A percentile compares a stretch with the other conserved stretches of the same genome.
These are phyloP conservation scores for Symmetrospora coprosmae DNA, from an alignment of 768 basidiomycete species.

Conservation along the genomic window DNA sequence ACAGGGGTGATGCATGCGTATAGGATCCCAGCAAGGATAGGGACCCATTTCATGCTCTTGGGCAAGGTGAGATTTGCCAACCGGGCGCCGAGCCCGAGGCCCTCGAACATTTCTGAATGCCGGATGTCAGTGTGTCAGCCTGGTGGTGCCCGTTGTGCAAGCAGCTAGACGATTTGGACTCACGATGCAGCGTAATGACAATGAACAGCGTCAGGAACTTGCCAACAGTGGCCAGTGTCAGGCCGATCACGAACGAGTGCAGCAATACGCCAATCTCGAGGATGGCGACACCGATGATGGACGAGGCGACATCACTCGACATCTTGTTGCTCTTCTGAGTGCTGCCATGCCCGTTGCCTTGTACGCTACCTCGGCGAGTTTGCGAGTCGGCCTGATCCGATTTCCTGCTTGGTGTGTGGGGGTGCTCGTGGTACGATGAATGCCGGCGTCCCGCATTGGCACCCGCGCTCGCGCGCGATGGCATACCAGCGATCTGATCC, in stretches of 20 bases:
- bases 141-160: too few species aligned
- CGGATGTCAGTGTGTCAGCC: not conserved
- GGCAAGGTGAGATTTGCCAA: conserved; percentile 54
- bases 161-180: not conserved
- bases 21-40: conserved; percentile 48
- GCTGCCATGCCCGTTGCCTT: conserved; percentile 28
- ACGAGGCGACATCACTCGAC: conserved; percentile 41
- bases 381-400: not conserved
- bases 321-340: not conserved
- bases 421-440: too few species aligned
- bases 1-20: conserved; percentile 71
- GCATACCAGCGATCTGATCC: too few species aligned
- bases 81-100: conserved; percentile 78
- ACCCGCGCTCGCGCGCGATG: too few species aligned
- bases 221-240: conserved; percentile 71
- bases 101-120: conserved; percentile 56
- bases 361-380: conserved; percentile 9
- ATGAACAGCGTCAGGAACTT: conserved; percentile 68
- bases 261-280: conserved; percentile 90
- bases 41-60: conserved; percentile 38
- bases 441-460: too few species aligned
- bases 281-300: conserved; percentile 73
- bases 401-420: too few species aligned
- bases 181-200: conserved; percentile 54
- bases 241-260: conserved; percentile 74